Conservation (phyloP, 768 basidiomycete genomes). For the Suillus bovinus region DNA sequence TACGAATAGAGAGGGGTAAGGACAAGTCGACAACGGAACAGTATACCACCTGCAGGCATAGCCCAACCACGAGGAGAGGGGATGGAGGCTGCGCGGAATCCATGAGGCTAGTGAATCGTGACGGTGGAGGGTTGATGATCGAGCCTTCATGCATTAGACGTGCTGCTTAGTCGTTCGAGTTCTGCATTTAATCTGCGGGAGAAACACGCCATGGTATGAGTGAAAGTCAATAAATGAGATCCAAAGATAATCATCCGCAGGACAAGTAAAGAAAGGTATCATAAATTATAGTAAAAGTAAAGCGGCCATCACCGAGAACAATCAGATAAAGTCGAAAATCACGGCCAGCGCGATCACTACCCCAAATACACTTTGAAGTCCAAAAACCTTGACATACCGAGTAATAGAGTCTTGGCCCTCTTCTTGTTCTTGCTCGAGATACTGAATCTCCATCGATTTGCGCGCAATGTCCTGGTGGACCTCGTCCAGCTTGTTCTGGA, state of each 20-base stretch:
- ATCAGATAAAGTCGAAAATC: slow-evolving; percentile 51
- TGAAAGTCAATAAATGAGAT: slow-evolving; percentile 41
- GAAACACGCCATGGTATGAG: slow-evolving; percentile 21
- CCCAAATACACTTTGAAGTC: slow-evolving; percentile 56
- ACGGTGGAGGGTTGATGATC: slow-evolving; percentile 7
- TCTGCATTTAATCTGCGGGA: slow-evolving; percentile 68
- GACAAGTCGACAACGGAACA: neutral
- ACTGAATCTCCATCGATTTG: slow-evolving; percentile 81
- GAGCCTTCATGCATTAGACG: slow-evolving; percentile 24
- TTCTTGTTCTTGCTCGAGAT: slow-evolving; percentile 77
- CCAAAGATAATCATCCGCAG: slow-evolving; percentile 17
- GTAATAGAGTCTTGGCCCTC: slow-evolving; percentile 74
- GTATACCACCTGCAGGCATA: slow-evolving; percentile 17
- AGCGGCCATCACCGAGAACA: slow-evolving; percentile 12
- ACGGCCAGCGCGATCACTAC: slow-evolving; percentile 53
- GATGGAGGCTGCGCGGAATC: slow-evolving; percentile 32
- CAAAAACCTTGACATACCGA: slow-evolving; percentile 70
- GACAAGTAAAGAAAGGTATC: slow-evolving; percentile 16
- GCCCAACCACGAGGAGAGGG: slow-evolving; percentile 25
- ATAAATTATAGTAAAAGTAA: slow-evolving; percentile 21
- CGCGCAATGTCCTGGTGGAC: slow-evolving; percentile 61
- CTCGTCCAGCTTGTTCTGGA: slow-evolving; percentile 49
- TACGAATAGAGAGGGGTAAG: slow-evolving; percentile 2
- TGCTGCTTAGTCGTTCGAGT: slow-evolving; percentile 47
- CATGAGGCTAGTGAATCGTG: slow-evolving; percentile 33